phyloP scores from a whole-genome alignment of 441 rosid species.

The Pelargonium fulgidum region DNA sequence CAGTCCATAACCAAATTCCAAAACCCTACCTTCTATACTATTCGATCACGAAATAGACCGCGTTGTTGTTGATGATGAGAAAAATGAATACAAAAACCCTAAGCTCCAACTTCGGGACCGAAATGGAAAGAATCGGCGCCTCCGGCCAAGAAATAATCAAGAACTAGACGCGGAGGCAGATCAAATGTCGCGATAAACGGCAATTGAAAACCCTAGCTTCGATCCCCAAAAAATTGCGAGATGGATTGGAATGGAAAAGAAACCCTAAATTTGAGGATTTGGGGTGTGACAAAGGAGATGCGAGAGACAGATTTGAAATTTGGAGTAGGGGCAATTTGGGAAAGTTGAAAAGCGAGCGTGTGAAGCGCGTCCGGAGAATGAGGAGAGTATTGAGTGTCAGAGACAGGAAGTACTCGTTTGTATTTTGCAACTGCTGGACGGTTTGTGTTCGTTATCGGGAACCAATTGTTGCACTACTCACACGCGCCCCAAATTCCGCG shows the following conservation, averaged over 20 bases:
- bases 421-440: not conserved
- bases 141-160: not conserved
- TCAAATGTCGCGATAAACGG: not conserved
- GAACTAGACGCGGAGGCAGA: not conserved
- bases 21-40: not conserved
- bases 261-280: not conserved
- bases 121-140: not conserved
- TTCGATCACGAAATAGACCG: not conserved
- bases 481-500: too few relatives aligned
- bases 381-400: not conserved
- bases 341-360: not conserved
- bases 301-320: not conserved
- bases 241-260: not conserved
- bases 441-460: not conserved
- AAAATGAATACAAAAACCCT: not conserved
- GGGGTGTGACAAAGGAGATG: not conserved
- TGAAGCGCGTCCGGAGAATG: constrained; percentile 5
- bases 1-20: not conserved
- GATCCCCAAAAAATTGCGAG: not conserved
- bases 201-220: not conserved
- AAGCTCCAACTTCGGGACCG: not conserved
- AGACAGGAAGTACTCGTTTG: too few relatives aligned
- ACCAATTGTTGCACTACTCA: too few relatives aligned
- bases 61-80: not conserved
- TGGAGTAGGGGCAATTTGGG: not conserved